phyloP scores from a whole-genome alignment of 352 stramenopile species.

The Phytophthora chlamydospora region DNA sequence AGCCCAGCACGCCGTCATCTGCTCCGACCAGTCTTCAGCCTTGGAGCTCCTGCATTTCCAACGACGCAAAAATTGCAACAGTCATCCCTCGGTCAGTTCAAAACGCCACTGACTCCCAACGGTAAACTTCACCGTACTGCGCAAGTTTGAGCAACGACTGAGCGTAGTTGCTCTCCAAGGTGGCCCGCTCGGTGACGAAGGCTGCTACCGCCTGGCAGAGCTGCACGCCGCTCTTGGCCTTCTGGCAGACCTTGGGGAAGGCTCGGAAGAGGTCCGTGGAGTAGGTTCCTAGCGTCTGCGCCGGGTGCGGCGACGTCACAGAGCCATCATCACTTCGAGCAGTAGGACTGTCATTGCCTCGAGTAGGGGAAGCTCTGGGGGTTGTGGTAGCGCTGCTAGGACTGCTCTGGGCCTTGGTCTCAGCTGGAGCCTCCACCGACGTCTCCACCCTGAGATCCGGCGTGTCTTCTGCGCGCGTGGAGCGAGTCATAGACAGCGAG shows the following conservation, averaged over 20 bases:
- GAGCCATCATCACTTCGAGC: slow-evolving; percentile 5
- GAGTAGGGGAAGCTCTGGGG: not conserved
- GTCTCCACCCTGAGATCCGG: slow-evolving; percentile 19
- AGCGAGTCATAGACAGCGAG: not conserved
- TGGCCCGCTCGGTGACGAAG: slow-evolving; percentile 67
- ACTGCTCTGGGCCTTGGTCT: slow-evolving; percentile 12
- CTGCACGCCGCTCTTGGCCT: slow-evolving; percentile 78
- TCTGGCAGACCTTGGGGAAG: slow-evolving; percentile 75
- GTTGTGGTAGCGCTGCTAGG: slow-evolving; percentile 2
- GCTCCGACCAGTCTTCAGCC: slow-evolving; percentile 74
- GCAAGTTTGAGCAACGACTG: slow-evolving; percentile 65
- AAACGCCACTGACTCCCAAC: not conserved
- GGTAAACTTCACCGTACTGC: slow-evolving; percentile 37
- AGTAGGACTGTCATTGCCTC: slow-evolving; percentile 17
- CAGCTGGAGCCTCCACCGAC: slow-evolving; percentile 1
- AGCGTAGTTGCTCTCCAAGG: slow-evolving; percentile 65
- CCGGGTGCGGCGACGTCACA: slow-evolving; percentile 10
- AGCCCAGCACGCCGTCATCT: slow-evolving; percentile 63
- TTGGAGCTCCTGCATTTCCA: slow-evolving; percentile 43
- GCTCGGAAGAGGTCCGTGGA: slow-evolving; percentile 73
- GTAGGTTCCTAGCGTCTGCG: slow-evolving; percentile 43
- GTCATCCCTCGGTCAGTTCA: slow-evolving; percentile 5
- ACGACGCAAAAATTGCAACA: not conserved
- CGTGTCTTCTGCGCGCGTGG: slow-evolving; percentile 12
- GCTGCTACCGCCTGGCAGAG: slow-evolving; percentile 71